Percentiles rank a stretch among this genome's conserved stretches.
Evolutionary conservation across 306 rosid species (phyloP).

Genomic region (Senna siamea): DNA sequence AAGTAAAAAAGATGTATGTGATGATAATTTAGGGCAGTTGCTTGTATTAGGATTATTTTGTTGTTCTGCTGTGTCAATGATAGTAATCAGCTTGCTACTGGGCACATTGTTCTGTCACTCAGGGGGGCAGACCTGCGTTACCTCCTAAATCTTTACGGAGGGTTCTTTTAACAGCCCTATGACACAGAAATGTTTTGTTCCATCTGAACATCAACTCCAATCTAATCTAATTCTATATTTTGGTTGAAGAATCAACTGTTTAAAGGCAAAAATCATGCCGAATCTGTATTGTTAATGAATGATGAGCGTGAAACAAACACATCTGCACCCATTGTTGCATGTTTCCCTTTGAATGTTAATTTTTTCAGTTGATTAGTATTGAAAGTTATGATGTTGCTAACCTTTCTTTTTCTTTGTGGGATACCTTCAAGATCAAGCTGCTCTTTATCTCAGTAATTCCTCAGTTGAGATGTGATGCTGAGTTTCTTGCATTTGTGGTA

Average conservation of each 20-base stretch:
- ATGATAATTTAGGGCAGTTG: not conserved
- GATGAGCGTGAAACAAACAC: not conserved
- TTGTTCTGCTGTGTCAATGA: conserved; percentile 7
- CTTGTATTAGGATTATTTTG: conserved; percentile 4
- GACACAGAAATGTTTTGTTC: not conserved
- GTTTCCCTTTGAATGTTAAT: not conserved
- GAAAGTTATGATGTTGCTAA: not conserved
- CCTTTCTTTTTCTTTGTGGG: not conserved
- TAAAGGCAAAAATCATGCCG: not conserved
- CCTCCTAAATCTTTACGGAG: not conserved
- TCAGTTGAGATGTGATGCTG: not conserved
- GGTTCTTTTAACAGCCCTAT: not conserved
- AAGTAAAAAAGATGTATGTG: not conserved
- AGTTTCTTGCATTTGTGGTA: not conserved
- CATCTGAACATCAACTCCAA: not conserved
- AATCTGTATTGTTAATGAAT: not conserved
- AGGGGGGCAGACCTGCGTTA: not conserved
- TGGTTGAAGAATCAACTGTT: not conserved
- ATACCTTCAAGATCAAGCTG: not conserved
- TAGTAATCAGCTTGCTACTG: conserved; percentile 8
- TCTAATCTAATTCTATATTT: not conserved
- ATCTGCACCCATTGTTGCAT: not conserved
- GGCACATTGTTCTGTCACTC: not conserved
- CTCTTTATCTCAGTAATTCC: not conserved
- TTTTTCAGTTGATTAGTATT: not conserved